phyloP scores from a whole-genome alignment of 2,329 filamentous ascomycete species.

The Pseudopithomyces maydicus region DNA sequence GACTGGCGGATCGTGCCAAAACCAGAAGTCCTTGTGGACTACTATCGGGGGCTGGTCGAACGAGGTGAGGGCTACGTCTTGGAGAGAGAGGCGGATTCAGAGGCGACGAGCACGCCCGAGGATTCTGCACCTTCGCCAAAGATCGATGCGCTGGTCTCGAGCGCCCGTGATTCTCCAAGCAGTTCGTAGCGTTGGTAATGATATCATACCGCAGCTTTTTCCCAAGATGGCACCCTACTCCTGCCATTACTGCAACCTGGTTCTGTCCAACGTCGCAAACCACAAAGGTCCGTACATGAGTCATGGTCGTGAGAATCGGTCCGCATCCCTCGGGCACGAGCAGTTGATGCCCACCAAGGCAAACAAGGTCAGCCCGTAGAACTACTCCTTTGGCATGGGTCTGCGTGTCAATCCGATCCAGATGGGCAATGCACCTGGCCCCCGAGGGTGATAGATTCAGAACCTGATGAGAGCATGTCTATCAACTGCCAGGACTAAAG shows the following conservation, averaged over 20 bases:
- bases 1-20: slow-evolving; percentile 98
- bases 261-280: not conserved
- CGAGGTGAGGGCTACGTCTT: slow-evolving; percentile 65
- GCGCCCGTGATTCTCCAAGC: slow-evolving; percentile 22
- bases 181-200: slow-evolving; percentile 16
- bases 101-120: slow-evolving; percentile 4
- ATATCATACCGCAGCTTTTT: not conserved
- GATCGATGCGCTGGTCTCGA: slow-evolving; percentile 26
- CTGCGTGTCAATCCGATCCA: too few relatives aligned
- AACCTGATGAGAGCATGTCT: too few relatives aligned
- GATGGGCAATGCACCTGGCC: too few relatives aligned
- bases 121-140: slow-evolving; percentile 10
- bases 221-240: not conserved
- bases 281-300: not conserved
- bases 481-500: too few relatives aligned
- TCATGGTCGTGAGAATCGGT: not conserved
- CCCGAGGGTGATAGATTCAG: too few relatives aligned
- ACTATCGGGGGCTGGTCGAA: slow-evolving; percentile 85
- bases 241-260: slow-evolving; percentile 1
- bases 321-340: not conserved
- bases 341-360: not conserved
- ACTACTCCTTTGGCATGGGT: too few relatives aligned
- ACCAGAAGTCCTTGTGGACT: slow-evolving; percentile 89
- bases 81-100: slow-evolving; percentile 32
- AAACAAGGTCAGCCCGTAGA: not conserved